These are phyloP conservation scores for Choiromyces venosus DNA, from an alignment of 495 filamentous ascomycete genomes.

Conservation along the genomic window DNA sequence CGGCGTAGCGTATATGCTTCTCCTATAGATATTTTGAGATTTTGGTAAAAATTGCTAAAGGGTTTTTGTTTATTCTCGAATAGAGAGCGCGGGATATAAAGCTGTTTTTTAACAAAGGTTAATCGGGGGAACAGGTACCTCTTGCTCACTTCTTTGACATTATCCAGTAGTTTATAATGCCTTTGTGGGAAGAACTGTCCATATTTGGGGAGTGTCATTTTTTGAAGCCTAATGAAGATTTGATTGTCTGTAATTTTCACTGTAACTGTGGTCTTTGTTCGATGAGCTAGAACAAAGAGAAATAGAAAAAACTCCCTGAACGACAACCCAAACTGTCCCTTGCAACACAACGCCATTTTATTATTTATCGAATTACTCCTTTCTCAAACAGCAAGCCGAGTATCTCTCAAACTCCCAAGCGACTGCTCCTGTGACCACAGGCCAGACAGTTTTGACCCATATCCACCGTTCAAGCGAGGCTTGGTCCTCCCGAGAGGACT, in stretches of 20 bases:
- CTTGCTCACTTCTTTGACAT: background rate
- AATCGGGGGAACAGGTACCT: background rate
- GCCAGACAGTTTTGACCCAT: slow-evolving; percentile 34
- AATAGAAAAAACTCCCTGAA: background rate
- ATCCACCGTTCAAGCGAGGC: slow-evolving; percentile 15
- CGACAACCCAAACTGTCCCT: background rate
- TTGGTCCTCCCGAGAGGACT: background rate
- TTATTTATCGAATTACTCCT: slow-evolving; percentile 5
- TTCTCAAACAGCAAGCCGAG: slow-evolving; percentile 24
- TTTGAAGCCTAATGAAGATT: slow-evolving; percentile 8
- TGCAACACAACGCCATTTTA: slow-evolving; percentile 3
- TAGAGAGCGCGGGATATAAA: background rate
- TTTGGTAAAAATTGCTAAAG: background rate
- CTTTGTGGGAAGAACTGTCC: slow-evolving; percentile 10
- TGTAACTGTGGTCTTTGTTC: slow-evolving; percentile 21
- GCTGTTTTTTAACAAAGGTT: slow-evolving; percentile 1
- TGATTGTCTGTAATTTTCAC: background rate
- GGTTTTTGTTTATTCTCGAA: background rate
- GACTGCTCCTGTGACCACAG: slow-evolving; percentile 23
- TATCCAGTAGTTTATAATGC: slow-evolving; percentile 9
- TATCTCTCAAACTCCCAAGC: slow-evolving; percentile 34
- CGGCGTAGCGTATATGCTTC: background rate
- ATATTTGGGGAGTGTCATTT: background rate
- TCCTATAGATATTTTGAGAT: background rate
- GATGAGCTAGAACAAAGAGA: slow-evolving; percentile 20